A percentile compares a stretch with the other conserved stretches of the same genome.
Evolutionary conservation across 2,329 filamentous ascomycete species (phyloP).

Genomic region (Neonectria neomacrospora): DNA sequence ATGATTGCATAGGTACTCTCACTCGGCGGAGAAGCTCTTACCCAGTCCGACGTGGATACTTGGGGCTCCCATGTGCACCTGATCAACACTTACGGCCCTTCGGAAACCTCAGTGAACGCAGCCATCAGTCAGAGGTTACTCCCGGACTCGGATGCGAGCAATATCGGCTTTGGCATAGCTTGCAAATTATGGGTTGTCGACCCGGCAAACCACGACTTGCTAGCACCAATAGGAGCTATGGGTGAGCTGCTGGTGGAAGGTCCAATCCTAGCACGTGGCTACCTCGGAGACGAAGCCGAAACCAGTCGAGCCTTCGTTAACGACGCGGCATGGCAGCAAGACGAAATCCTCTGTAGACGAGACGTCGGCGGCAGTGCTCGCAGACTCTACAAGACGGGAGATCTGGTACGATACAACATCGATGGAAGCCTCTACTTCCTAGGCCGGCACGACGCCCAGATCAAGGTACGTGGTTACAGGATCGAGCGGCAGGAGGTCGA

Average conservation of each 20-base stretch:
- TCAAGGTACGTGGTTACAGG: conserved; percentile 43
- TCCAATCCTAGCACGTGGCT: conserved; percentile 22
- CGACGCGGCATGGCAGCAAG: conserved; percentile 2
- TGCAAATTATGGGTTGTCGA: conserved; percentile 21
- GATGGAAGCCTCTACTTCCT: conserved; percentile 34
- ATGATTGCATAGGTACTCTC: neutral
- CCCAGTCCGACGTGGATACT: conserved; percentile 6
- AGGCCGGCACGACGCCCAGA: conserved; percentile 39
- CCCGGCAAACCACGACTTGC: conserved; percentile 24
- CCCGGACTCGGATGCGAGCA: conserved; percentile 1
- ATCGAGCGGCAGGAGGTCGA: conserved; percentile 43
- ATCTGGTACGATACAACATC: conserved; percentile 26
- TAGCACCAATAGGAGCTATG: conserved; percentile 21
- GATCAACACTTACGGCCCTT: conserved; percentile 16
- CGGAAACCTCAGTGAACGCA: conserved; percentile 14
- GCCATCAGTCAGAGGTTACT: conserved; percentile 9
- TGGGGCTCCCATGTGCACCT: conserved; percentile 9
- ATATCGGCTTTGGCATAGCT: conserved; percentile 21
- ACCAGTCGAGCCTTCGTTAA: conserved; percentile 44
- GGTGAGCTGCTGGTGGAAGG: conserved; percentile 29
- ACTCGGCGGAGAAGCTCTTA: conserved; percentile 15
- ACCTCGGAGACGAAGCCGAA: conserved; percentile 49
- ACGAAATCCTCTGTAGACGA: conserved; percentile 6
- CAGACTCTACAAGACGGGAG: conserved; percentile 36
- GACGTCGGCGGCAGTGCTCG: neutral